phyloP scores from a whole-genome alignment of 192 early-diverging fungal genomes.

The Powellomyces hirtus region DNA sequence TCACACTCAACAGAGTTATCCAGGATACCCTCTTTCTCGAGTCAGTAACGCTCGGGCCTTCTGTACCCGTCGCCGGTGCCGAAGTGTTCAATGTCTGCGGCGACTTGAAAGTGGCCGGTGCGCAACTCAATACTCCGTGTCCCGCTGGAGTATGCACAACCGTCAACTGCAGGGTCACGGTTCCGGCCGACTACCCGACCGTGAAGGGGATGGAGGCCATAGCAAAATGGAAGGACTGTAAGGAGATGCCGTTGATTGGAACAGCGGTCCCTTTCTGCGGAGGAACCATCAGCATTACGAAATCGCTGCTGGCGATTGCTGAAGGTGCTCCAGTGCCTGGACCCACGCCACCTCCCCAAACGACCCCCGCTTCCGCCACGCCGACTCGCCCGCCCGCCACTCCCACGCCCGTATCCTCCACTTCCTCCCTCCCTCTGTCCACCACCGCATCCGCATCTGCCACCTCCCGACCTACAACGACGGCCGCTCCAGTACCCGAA shows the following conservation, averaged over 20 bases:
- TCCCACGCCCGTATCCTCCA: background rate
- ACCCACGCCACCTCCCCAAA: background rate
- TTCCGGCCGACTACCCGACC: background rate
- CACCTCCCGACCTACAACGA: background rate
- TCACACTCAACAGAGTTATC: background rate
- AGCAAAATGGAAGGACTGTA: slow-evolving; percentile 5
- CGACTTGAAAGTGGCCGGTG: background rate
- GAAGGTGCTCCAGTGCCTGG: background rate
- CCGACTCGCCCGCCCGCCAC: background rate
- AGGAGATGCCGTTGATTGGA: background rate
- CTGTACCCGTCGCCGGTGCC: background rate
- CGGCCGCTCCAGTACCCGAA: background rate
- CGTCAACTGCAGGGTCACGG: background rate
- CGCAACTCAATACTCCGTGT: background rate
- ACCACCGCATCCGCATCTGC: background rate
- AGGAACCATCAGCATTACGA: background rate
- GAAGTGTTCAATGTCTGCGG: background rate
- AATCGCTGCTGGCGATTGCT: background rate
- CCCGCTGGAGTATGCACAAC: background rate
- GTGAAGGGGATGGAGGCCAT: background rate
- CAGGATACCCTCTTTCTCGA: slow-evolving; percentile 7
- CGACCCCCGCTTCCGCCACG: background rate
- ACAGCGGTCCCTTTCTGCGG: background rate
- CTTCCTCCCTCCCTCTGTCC: background rate
- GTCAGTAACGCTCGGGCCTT: background rate